Percentiles rank a stretch among this genome's conserved stretches.
phyloP scores from a whole-genome alignment of 179 eudicot genomes.

The Pouteria campechiana region DNA sequence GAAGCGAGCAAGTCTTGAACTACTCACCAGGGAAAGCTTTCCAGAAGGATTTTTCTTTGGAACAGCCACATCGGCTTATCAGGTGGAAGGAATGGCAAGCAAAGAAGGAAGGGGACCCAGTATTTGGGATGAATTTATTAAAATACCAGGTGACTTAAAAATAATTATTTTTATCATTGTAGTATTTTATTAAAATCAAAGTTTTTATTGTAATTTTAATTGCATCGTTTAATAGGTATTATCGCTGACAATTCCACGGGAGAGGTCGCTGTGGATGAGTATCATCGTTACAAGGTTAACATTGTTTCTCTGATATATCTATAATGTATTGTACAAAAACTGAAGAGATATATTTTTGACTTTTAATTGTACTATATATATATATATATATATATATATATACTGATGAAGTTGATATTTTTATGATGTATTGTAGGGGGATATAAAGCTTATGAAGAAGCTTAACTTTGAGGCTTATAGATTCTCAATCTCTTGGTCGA shows the following conservation, averaged over 20 bases:
- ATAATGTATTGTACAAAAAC: too few relatives aligned
- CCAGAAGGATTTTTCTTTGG: slow-evolving; percentile 61
- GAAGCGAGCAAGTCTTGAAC: too few relatives aligned
- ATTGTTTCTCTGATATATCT: too few relatives aligned
- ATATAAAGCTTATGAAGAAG: not conserved
- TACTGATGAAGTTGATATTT: not conserved
- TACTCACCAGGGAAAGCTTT: slow-evolving; percentile 48
- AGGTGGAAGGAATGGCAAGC: slow-evolving; percentile 80
- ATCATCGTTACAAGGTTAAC: slow-evolving; percentile 74
- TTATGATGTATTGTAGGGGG: not conserved
- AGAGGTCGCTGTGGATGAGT: slow-evolving; percentile 68
- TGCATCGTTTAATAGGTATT: too few relatives aligned
- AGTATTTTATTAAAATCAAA: too few relatives aligned
- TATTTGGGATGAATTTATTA: slow-evolving; percentile 76
- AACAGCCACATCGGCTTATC: slow-evolving; percentile 90
- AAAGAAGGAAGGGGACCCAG: slow-evolving; percentile 79
- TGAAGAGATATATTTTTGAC: not conserved
- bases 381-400: too few relatives aligned
- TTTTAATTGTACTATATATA: not conserved
- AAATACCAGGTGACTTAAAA: slow-evolving; percentile 58
- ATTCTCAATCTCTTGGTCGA: slow-evolving; percentile 95
- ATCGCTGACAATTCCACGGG: slow-evolving; percentile 53
- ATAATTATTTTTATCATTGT: not conserved
- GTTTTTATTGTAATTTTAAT: too few relatives aligned
- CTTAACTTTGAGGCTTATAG: slow-evolving; percentile 81